Base-by-base conservation (phyloP, 331 rosid genomes). In the Pyracantha coccinea region DNA sequence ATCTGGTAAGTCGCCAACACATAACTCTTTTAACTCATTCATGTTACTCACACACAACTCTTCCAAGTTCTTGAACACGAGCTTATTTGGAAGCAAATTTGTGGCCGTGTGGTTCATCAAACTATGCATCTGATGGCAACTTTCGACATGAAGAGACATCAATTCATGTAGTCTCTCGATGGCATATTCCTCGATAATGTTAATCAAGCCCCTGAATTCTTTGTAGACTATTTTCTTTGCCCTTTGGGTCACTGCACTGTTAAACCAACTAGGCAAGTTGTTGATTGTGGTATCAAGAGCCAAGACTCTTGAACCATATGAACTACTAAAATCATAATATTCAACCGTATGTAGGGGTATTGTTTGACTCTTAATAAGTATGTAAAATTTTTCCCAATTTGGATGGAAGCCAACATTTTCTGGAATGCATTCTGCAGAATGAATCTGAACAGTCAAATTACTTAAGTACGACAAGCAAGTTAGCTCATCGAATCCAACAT, bases 401-500 rank as follows among this genome's bases (percentile, higher is more conserved):
- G 79, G 79, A 67, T 9, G 9, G 17, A 3, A 31, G 8, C 3
- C 16, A 2, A 76, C 15, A 13, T 35, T 24, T 20, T 15, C 2
- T 6, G 74, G 74, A 19, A 76, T 52, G 19, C 67, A 19, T 20
- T 67, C 44, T 33, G 12, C 32, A 77, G 82, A 77, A 25, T 27
- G 41, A 4, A 82, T 60, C 31, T 5, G 16, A 57, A 77, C 81
- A 35, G 79, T 20, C 27, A 86, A 71, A 74, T 73, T 41, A 11
- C 58, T 74, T 47, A 86, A 71, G 16, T 21, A 35, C 41, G n/a
- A 74, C 79, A 86, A 77, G 57, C 72, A 29, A 62, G 69, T 68
- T 33, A 84, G 45, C 79, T 86, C 90, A 35, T 41, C 7, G 12
- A 84, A 58, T 65, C 75, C 55, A 8, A 75, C 81, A 19, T 66